A percentile compares a stretch with the other conserved stretches of the same genome.
Conservation (phyloP, 768 basidiomycete species). For the Mycena chlorophos region DNA sequence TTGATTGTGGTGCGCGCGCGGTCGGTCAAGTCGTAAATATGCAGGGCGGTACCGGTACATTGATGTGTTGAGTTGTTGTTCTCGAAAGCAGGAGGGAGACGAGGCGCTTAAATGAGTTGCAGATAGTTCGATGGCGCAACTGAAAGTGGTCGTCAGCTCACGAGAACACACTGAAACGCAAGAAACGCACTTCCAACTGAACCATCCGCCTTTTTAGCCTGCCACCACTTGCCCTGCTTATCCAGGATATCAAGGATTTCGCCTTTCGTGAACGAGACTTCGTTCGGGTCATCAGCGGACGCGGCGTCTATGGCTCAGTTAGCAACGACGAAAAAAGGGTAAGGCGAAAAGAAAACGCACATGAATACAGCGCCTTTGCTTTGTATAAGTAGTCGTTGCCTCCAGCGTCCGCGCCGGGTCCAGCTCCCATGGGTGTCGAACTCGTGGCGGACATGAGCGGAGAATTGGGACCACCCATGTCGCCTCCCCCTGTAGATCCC, state of each 20-base stretch:
- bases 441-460: constrained; percentile 71
- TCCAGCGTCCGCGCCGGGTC: constrained; percentile 31
- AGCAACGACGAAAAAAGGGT: constrained; percentile 11
- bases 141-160: constrained; percentile 31
- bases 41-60: constrained; percentile 12
- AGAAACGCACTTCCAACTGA: constrained; percentile 69
- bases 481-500: constrained; percentile 47
- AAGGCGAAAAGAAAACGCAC: constrained; percentile 45
- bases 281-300: constrained; percentile 93
- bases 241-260: constrained; percentile 92
- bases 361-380: constrained; percentile 89
- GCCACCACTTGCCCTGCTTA: constrained; percentile 94
- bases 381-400: constrained; percentile 60
- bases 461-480: constrained; percentile 57
- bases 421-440: constrained; percentile 43
- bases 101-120: constrained; percentile 60
- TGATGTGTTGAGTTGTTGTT: not conserved
- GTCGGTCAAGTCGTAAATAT: constrained; percentile 27
- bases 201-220: constrained; percentile 78
- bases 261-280: constrained; percentile 91
- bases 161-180: not conserved
- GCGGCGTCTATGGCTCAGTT: constrained; percentile 68
- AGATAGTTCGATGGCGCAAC: constrained; percentile 88
- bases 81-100: constrained; percentile 3
- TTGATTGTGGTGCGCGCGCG: not conserved